Evolutionary conservation across 495 filamentous ascomycete genomes (phyloP), one percentile per base, ranked within the genome.

Genomic region (Amphirosellinia nigrospora): DNA sequence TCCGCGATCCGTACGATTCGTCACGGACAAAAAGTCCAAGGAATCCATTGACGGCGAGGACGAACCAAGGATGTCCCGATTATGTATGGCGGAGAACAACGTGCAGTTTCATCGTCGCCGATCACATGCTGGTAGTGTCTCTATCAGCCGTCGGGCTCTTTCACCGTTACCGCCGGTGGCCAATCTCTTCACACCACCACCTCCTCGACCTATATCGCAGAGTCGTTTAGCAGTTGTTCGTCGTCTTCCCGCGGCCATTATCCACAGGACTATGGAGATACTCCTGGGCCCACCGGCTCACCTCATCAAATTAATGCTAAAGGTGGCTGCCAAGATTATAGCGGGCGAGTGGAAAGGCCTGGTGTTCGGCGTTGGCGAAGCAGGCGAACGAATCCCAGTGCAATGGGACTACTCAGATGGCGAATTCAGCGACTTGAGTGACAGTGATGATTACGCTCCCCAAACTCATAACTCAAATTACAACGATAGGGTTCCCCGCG

Each of bases 251-350:
- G 82, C 86, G 11, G 86, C 88, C 0, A 85, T 97, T 30, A 82
- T 96, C 21, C 86, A 90, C 34, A 93, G 91, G 79, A 93, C 93
- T 0, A 89, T 88, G 75, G 87, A 91, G 23, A 83, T 96, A 4
- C 82, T 96, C 1, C 80, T 96, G 32, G 87, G 91, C 0, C 93
- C 93, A 9, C 93, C 94, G 0, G 85, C 89, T 28, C 87, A 92
- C 69, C 85, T 97, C 9, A 84, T 97, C 43, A 84, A 88, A 9
- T 79, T 96, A 48, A 92, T 97, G 83, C 84, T 97, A 9, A 88
- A 88, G 61, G 91, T 97, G 36, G 92, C 94, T 3, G 89, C 91
- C 0, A 88, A 86, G 45, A 92, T 96, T 70, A 85, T 88, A 0
- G 87, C 89, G 26, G 91, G 89, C 5, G 86, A 87, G 71, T 86